A percentile compares a stretch with the other conserved stretches of the same genome.
Conservation (phyloP, 768 basidiomycete genomes). For the Kwoniella shandongensis region DNA sequence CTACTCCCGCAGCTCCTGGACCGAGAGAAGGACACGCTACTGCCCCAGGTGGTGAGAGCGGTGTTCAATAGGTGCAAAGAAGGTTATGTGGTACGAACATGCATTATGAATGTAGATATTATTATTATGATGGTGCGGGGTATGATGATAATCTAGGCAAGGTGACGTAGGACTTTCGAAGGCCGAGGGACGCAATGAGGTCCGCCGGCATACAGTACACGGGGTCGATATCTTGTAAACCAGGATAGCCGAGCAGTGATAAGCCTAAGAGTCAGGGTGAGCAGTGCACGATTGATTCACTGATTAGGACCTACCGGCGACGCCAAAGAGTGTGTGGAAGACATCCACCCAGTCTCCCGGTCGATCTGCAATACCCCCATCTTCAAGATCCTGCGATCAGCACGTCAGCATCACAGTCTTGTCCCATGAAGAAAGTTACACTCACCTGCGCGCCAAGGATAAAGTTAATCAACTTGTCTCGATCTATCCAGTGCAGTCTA, state of each 20-base stretch:
- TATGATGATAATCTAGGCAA: constrained; percentile 29
- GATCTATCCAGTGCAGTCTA: constrained; percentile 83
- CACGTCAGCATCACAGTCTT: background rate
- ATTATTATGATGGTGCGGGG: constrained; percentile 13
- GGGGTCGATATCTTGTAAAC: constrained; percentile 81
- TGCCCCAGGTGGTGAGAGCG: constrained; percentile 32
- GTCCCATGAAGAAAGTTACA: constrained; percentile 2
- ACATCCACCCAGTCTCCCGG: constrained; percentile 93
- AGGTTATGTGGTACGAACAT: constrained; percentile 3
- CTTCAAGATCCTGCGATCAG: constrained; percentile 70
- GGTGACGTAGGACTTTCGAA: constrained; percentile 52
- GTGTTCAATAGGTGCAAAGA: constrained; percentile 28
- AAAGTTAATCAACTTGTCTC: constrained; percentile 71
- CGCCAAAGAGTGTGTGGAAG: constrained; percentile 92
- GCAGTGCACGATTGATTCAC: background rate
- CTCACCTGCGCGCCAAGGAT: constrained; percentile 83
- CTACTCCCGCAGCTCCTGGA: constrained; percentile 13
- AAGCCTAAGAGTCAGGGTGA: constrained; percentile 61
- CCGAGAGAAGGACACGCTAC: constrained; percentile 26
- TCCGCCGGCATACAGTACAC: constrained; percentile 92
- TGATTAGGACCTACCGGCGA: constrained; percentile 63
- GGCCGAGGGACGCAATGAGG: constrained; percentile 68
- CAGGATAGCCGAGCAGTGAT: constrained; percentile 82
- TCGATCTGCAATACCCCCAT: constrained; percentile 89
- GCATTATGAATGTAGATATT: constrained; percentile 16